A percentile compares a stretch with the other conserved stretches of the same genome.
phyloP scores from a whole-genome alignment of 2,329 filamentous ascomycete genomes.

The Penicillium glabrum region DNA sequence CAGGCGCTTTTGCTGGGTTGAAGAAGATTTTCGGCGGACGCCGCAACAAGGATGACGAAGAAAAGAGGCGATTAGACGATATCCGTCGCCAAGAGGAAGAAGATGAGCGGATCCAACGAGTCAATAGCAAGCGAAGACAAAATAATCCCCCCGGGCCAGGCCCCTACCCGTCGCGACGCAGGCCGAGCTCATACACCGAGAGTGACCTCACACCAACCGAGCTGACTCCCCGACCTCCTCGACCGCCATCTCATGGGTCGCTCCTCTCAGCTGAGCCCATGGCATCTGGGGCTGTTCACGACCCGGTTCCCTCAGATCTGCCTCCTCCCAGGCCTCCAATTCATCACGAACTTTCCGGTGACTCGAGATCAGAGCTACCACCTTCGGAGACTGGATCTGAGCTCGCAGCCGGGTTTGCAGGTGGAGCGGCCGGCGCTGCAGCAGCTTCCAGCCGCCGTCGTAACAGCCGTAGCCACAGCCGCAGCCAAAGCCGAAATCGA shows the following conservation, averaged over 20 bases:
- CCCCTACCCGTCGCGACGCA: slow-evolving; percentile 32
- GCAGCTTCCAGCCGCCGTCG: slow-evolving; percentile 33
- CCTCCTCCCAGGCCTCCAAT: slow-evolving; percentile 43
- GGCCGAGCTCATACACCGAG: slow-evolving; percentile 34
- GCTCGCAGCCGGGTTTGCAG: slow-evolving; percentile 16
- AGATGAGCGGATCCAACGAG: slow-evolving; percentile 53
- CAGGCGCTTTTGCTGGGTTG: slow-evolving; percentile 63
- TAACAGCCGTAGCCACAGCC: slow-evolving; percentile 24
- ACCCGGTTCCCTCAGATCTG: slow-evolving; percentile 29
- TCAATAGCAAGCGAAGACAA: slow-evolving; percentile 59
- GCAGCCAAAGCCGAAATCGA: slow-evolving; percentile 30
- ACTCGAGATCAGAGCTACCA: slow-evolving; percentile 23
- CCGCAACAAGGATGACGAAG: slow-evolving; percentile 53
- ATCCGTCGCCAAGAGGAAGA: slow-evolving; percentile 52
- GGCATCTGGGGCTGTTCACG: slow-evolving; percentile 31
- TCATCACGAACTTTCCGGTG: slow-evolving; percentile 40
- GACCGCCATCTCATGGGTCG: slow-evolving; percentile 32
- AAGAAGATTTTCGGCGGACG: slow-evolving; percentile 63
- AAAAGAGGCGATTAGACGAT: slow-evolving; percentile 60
- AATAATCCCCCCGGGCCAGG: slow-evolving; percentile 64
- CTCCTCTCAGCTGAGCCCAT: slow-evolving; percentile 31
- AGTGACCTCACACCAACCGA: slow-evolving; percentile 41
- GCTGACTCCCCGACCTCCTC: slow-evolving; percentile 30
- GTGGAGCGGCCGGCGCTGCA: slow-evolving; percentile 30
- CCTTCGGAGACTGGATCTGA: slow-evolving; percentile 24